Evolutionary conservation across 2,329 filamentous ascomycete genomes (phyloP).

Genomic region (Sporothrix variecibatus): DNA sequence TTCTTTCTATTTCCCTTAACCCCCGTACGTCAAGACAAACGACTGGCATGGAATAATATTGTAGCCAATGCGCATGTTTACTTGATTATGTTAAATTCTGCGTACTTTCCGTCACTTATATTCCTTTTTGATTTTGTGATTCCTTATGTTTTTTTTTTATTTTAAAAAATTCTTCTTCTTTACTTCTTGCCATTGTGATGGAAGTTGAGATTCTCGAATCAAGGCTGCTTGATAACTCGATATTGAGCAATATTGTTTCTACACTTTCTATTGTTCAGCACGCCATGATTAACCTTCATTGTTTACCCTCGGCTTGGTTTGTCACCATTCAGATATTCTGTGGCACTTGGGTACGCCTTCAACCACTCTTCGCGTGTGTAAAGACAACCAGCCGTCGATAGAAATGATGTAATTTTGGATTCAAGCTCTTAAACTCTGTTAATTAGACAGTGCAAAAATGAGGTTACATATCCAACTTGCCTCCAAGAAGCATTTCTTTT

Average conservation of each 20-base stretch:
- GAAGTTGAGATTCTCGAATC: too few species aligned
- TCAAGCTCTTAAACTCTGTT: not conserved
- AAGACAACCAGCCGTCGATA: not conserved
- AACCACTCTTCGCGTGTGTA: not conserved
- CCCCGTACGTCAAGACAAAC: too few species aligned
- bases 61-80: not conserved
- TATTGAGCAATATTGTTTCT: too few species aligned
- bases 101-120: too few species aligned
- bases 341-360: not conserved
- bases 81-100: too few species aligned
- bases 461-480: not conserved
- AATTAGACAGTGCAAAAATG: too few species aligned
- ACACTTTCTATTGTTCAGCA: too few species aligned
- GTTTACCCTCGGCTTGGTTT: not conserved
- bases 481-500: not conserved
- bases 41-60: not conserved
- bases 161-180: too few species aligned
- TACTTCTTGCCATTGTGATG: too few species aligned
- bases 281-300: not conserved
- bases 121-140: too few species aligned
- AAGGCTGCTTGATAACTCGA: too few species aligned
- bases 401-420: not conserved
- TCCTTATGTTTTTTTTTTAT: too few species aligned
- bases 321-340: not conserved
- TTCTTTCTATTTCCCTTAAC: not conserved